phyloP scores from a whole-genome alignment of 495 filamentous ascomycete genomes.

The Neurospora pannonica region DNA sequence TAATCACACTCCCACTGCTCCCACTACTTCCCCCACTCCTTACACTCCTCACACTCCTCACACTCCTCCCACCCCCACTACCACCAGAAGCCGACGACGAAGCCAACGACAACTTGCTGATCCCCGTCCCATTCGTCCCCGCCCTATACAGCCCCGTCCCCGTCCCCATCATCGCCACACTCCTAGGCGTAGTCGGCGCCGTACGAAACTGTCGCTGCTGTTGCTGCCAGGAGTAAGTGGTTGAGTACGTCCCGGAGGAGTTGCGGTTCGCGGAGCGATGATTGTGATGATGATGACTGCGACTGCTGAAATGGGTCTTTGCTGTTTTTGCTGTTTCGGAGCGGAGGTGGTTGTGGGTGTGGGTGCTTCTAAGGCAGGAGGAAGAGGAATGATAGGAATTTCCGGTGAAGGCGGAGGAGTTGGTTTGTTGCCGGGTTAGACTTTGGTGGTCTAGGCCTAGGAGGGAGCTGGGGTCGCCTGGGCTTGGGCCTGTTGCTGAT shows the following conservation, averaged over 20 bases:
- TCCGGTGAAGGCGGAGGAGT: not conserved
- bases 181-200: conserved; percentile 43
- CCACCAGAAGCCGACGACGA: conserved; percentile 12
- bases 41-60: too few species aligned
- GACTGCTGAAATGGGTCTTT: not conserved
- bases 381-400: not conserved
- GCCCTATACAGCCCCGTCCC: not conserved
- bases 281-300: not conserved
- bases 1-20: conserved; percentile 25
- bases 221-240: conserved; percentile 7
- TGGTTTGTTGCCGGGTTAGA: not conserved
- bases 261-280: not conserved
- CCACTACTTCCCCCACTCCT: not conserved
- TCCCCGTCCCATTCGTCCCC: not conserved
- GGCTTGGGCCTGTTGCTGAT: not conserved
- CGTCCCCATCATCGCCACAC: conserved; percentile 14
- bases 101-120: not conserved
- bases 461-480: not conserved
- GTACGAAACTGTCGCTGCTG: conserved; percentile 32
- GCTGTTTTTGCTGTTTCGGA: not conserved
- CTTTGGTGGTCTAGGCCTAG: not conserved
- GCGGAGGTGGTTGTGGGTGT: conserved; percentile 7
- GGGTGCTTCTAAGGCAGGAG: not conserved
- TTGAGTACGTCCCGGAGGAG: not conserved
- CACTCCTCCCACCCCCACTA: conserved; percentile 17